Evolutionary conservation across 257 asterid species (phyloP), one percentile per base, ranked within the genome.

Genomic region (Perilla frutescens): DNA sequence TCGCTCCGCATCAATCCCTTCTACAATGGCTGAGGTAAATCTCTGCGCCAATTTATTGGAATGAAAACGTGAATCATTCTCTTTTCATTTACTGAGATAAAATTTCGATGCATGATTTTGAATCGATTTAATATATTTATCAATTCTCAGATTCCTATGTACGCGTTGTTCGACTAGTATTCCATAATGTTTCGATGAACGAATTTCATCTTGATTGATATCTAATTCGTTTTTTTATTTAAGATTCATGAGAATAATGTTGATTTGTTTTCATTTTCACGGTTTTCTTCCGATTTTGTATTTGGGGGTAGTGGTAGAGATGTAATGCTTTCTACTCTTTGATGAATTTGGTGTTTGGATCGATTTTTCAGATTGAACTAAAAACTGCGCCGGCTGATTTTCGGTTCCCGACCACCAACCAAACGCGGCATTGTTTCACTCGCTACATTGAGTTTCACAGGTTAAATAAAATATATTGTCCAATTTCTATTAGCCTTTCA

Each of bases 381-480:
- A 91, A 84, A 84, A 93, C 98, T 72, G 97, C 96, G 0, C 97
- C 98, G 10, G 96, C 92, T 72, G 98, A 93, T 86, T 91, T 85
- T 71, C 96, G 98, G 20, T 93, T 91, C 85, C 98, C 98, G 47
- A 93, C 98, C 3, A 93, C 98, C 67, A 93, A 93, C 74, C 98
- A 93, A 83, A 85, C 96, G 7, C 88, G 98, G 74, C 97, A 93
- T 76, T 91, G 96, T 77, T 93, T 93, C 88, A 91, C 97, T 71
- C 96, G 97, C 80, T 91, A 89, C 81, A 80, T 91, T 72, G 98
- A 93, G 83, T 93, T 85, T 70, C 97, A 91, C 85, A 81, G 96
- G 98, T 91, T 75, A 79, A 15, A 37, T 49, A 10, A 3, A 50
- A 54, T 44, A 39, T 31, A 34, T 12, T 15, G 3, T 69, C 50